These are phyloP conservation scores for Sporothrix brasiliensis DNA, from an alignment of 2,329 filamentous ascomycete genomes.

Conservation along the genomic window DNA sequence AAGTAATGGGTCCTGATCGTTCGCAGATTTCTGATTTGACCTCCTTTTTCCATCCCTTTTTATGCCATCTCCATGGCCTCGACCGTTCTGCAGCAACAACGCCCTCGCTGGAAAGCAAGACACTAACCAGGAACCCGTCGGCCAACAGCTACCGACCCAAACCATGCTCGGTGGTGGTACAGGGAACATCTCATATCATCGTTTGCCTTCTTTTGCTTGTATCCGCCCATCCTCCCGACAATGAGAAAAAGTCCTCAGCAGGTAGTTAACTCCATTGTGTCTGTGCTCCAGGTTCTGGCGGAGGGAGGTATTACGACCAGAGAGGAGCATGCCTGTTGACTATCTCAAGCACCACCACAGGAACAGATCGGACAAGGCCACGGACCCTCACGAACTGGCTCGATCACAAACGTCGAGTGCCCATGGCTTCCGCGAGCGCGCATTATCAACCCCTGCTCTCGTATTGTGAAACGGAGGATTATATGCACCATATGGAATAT, in stretches of 20 bases:
- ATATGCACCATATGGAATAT: neutral
- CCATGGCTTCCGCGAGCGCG: neutral
- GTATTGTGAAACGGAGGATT: slow-evolving; percentile 25
- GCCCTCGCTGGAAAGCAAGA: neutral
- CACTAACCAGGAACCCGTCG: slow-evolving; percentile 7
- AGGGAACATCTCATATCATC: slow-evolving; percentile 4
- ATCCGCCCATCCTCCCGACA: neutral
- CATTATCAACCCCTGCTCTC: neutral
- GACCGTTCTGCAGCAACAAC: neutral
- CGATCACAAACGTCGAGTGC: neutral
- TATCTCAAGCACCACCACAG: neutral
- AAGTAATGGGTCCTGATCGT: neutral
- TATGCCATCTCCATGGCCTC: slow-evolving; percentile 1
- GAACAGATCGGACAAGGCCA: neutral
- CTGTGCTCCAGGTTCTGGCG: slow-evolving; percentile 1
- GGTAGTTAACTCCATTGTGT: slow-evolving; percentile 12
- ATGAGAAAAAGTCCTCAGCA: neutral
- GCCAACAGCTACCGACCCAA: slow-evolving; percentile 10
- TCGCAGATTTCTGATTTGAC: slow-evolving; percentile 7
- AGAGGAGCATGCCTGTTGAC: neutral
- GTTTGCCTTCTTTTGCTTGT: neutral
- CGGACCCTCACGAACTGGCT: slow-evolving; percentile 13
- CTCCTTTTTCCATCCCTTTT: neutral
- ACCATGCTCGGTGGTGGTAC: neutral
- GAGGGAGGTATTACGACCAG: neutral